These are phyloP conservation scores for Clitoria ternatea DNA, from an alignment of 306 rosid genomes.

Conservation along the genomic window DNA sequence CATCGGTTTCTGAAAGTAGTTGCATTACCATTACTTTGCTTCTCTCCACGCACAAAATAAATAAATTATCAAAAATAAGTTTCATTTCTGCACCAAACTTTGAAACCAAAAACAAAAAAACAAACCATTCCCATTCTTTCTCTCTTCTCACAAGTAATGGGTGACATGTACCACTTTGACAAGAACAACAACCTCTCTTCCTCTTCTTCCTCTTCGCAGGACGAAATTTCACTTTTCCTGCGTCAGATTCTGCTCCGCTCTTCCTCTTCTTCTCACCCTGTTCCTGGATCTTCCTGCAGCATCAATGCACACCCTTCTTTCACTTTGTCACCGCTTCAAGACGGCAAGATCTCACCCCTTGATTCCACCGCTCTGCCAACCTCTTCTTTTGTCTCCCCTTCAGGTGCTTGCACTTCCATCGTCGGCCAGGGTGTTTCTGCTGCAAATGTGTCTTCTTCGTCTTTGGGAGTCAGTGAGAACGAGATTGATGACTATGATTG, in stretches of 20 bases:
- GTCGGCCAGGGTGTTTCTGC: conserved; percentile 12
- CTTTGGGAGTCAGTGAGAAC: conserved; percentile 50
- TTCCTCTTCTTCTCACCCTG: conserved; percentile 35
- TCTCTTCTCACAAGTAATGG: conserved; percentile 4
- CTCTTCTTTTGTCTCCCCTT: not conserved
- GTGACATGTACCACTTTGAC: conserved; percentile 30
- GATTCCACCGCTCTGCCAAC: conserved; percentile 27
- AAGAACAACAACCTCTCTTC: no score
- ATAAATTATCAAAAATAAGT: no score
- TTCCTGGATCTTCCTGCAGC: conserved; percentile 30
- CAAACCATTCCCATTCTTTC: not conserved
- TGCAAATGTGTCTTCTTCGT: conserved; percentile 51
- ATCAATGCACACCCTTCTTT: conserved; percentile 20
- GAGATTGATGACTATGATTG: conserved; percentile 79
- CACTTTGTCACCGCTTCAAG: conserved; percentile 17
- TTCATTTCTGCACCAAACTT: conserved; percentile 12
- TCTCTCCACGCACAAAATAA: conserved; percentile 9
- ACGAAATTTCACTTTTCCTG: conserved; percentile 85
- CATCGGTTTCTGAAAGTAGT: conserved; percentile 23
- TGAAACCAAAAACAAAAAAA: no score
- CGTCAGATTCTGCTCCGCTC: conserved; percentile 81
- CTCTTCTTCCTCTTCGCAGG: conserved; percentile 47
- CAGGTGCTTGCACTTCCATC: not conserved
- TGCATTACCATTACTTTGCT: conserved; percentile 16
- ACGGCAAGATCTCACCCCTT: conserved; percentile 44